Percentiles rank a stretch among this genome's conserved stretches.
Conservation (phyloP, 1,284 basidiomycete species). For the Pseudozyma flocculosa region DNA sequence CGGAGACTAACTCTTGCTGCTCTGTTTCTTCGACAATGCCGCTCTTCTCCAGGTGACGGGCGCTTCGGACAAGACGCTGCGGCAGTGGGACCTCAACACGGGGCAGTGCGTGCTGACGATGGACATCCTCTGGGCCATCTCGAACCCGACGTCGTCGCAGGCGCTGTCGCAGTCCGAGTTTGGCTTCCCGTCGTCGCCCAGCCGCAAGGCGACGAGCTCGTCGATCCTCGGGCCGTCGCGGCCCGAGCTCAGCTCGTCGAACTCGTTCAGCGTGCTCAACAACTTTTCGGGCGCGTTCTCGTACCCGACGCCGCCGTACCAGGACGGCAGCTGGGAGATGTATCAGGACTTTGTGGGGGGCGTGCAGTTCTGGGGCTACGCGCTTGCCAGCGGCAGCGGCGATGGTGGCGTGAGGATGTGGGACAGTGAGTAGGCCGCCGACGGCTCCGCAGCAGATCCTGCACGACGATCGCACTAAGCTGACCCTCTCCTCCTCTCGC, state of each 20-base stretch:
- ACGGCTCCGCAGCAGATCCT: too few relatives aligned
- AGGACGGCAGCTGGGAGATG: constrained; percentile 87
- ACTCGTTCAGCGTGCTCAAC: constrained; percentile 34
- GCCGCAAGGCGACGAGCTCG: constrained; percentile 58
- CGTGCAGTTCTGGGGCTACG: constrained; percentile 98
- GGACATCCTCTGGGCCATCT: constrained; percentile 99
- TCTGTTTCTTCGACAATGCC: too few relatives aligned
- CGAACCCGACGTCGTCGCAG: constrained; percentile 73
- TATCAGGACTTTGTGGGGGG: constrained; percentile 97
- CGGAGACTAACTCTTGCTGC: too few relatives aligned
- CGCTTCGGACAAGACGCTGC: constrained; percentile 94
- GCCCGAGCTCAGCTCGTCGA: constrained; percentile 19
- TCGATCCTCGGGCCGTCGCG: constrained; percentile 25
- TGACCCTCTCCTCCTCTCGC: too few relatives aligned
- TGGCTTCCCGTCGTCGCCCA: constrained; percentile 54
- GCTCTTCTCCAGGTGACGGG: constrained; percentile 71
- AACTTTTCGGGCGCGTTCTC: constrained; percentile 62
- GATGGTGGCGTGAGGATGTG: constrained; percentile 98
- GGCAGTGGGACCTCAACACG: constrained; percentile 95
- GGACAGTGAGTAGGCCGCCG: constrained; percentile 67
- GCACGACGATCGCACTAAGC: too few relatives aligned
- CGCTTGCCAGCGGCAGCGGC: constrained; percentile 90
- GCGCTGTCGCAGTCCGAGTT: constrained; percentile 52
- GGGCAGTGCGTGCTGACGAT: constrained; percentile 98
- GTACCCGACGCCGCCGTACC: constrained; percentile 77